Conservation (phyloP, 108 stramenopile species). For the Bacterosira constricta region DNA sequence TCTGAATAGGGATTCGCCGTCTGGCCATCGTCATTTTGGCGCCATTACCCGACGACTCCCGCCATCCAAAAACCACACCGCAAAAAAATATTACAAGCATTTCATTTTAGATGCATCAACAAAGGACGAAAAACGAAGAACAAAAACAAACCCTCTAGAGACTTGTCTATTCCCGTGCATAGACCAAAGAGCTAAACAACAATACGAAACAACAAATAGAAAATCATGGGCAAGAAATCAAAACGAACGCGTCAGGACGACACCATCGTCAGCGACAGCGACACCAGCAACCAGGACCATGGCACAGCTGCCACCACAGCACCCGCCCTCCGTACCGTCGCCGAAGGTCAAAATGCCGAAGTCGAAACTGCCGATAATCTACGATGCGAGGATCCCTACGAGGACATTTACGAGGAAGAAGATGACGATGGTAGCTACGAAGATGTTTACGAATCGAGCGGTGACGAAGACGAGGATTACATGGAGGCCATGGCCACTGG, state of each 20-base stretch:
- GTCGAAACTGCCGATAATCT: constrained; percentile 74
- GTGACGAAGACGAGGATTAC: constrained; percentile 54
- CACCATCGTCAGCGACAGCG: not conserved
- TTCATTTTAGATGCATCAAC: too few species aligned
- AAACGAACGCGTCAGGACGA: constrained; percentile 43
- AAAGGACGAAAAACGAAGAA: too few species aligned
- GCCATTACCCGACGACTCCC: too few species aligned
- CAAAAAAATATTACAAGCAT: too few species aligned
- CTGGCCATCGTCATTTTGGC: too few species aligned
- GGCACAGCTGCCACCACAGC: constrained; percentile 26
- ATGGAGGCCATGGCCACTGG: constrained; percentile 34
- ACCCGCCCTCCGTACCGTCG: constrained; percentile 17
- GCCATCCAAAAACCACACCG: too few species aligned
- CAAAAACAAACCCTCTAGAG: too few species aligned
- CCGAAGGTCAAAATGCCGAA: not conserved
- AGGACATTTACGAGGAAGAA: constrained; percentile 77
- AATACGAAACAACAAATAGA: too few species aligned
- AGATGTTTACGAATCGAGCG: constrained; percentile 59
- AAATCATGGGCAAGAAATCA: constrained; percentile 74
- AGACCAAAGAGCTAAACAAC: too few species aligned
- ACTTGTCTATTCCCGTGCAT: too few species aligned
- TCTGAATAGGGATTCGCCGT: too few species aligned
- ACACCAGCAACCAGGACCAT: constrained; percentile 6
- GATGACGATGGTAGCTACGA: constrained; percentile 60
- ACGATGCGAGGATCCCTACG: constrained; percentile 81